These are phyloP conservation scores for Delitschia confertaspora DNA, from an alignment of 495 filamentous ascomycete species.

Conservation along the genomic window DNA sequence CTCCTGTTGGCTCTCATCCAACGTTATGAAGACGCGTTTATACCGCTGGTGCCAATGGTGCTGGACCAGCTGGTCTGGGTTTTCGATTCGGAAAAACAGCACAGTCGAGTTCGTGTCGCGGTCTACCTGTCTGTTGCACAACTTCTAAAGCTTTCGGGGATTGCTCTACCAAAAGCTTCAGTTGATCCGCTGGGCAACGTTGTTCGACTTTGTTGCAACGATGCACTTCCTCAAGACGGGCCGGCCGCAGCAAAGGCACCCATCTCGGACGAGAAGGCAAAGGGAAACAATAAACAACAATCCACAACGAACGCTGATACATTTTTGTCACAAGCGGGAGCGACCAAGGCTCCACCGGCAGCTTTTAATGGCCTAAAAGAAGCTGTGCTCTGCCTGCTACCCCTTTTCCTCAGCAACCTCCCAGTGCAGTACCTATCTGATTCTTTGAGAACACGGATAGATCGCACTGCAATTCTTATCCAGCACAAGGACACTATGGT, in stretches of 20 bases:
- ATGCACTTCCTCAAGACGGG: conserved; percentile 38
- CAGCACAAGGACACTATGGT: conserved; percentile 59
- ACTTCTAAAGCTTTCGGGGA: conserved; percentile 53
- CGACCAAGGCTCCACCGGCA: conserved; percentile 13
- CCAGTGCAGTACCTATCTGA: conserved; percentile 53
- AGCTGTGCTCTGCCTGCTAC: conserved; percentile 54
- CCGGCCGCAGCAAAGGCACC: background rate
- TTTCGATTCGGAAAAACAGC: conserved; percentile 48
- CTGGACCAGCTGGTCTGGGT: conserved; percentile 62
- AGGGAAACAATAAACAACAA: conserved; percentile 15
- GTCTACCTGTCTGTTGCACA: conserved; percentile 49
- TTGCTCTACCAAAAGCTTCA: conserved; percentile 51
- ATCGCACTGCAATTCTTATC: conserved; percentile 66
- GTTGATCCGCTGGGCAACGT: conserved; percentile 50
- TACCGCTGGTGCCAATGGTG: conserved; percentile 48
- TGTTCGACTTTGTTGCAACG: conserved; percentile 54
- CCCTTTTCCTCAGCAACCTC: conserved; percentile 49
- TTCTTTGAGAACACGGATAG: conserved; percentile 59
- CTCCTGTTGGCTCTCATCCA: conserved; percentile 46
- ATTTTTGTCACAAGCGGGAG: conserved; percentile 38
- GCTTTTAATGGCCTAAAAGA: conserved; percentile 31
- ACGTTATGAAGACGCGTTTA: conserved; percentile 45
- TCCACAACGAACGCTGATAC: conserved; percentile 45
- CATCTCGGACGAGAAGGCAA: conserved; percentile 30
- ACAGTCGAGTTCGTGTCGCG: conserved; percentile 44